Percentiles rank a stretch among this genome's conserved stretches.
Conservation (phyloP, 2,329 filamentous ascomycete species). For the Geoglossum cookeanum region DNA sequence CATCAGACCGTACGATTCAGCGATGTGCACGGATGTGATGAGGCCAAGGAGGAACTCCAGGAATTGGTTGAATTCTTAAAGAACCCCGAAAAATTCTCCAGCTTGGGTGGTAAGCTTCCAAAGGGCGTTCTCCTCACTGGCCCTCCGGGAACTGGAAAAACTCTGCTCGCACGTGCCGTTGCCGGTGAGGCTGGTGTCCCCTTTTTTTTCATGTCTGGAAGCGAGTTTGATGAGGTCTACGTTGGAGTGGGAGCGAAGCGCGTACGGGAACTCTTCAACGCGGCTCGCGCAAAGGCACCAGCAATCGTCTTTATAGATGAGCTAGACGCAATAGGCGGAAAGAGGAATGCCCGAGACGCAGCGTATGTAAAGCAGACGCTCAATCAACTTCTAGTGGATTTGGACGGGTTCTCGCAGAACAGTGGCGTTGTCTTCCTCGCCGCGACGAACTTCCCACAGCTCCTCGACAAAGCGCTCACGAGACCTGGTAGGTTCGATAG, state of each 20-base stretch:
- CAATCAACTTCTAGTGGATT: slow-evolving; percentile 88
- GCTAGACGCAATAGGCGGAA: slow-evolving; percentile 82
- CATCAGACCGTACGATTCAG: slow-evolving; percentile 79
- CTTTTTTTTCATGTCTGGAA: slow-evolving; percentile 99
- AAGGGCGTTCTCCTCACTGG: slow-evolving; percentile 93
- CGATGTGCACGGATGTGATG: slow-evolving; percentile 93
- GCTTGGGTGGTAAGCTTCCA: slow-evolving; percentile 85
- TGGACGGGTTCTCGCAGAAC: slow-evolving; percentile 91
- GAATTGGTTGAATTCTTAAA: slow-evolving; percentile 93
- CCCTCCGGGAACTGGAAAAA: slow-evolving; percentile 94
- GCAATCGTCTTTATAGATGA: slow-evolving; percentile 94
- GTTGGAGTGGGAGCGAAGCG: slow-evolving; percentile 94
- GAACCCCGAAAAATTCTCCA: slow-evolving; percentile 82
- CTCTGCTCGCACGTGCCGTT: slow-evolving; percentile 81
- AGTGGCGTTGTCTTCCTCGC: slow-evolving; percentile 90
- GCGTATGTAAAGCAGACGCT: slow-evolving; percentile 94
- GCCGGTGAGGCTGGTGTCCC: slow-evolving; percentile 93
- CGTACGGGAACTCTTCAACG: slow-evolving; percentile 76
- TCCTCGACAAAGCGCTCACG: slow-evolving; percentile 85
- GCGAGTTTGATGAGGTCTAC: slow-evolving; percentile 96
- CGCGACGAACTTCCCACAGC: slow-evolving; percentile 87
- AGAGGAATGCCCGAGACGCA: slow-evolving; percentile 79
- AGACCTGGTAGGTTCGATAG: slow-evolving; percentile 91
- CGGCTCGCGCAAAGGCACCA: slow-evolving; percentile 69
- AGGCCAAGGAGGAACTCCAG: slow-evolving; percentile 94